phyloP scores from a whole-genome alignment of 2,329 filamentous ascomycete species.

The Epichloe hybrida region DNA sequence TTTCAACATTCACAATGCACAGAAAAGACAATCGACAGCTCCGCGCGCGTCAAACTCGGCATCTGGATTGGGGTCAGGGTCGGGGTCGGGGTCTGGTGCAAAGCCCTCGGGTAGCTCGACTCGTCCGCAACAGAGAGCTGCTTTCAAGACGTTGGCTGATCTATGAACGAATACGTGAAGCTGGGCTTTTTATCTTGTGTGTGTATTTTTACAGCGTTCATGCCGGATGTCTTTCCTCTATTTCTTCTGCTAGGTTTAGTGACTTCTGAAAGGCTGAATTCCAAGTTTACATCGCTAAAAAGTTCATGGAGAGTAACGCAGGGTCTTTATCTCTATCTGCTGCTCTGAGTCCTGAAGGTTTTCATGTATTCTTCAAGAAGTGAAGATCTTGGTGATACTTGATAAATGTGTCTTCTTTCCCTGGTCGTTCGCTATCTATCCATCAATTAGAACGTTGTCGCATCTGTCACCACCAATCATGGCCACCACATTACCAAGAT shows the following conservation, averaged over 20 bases:
- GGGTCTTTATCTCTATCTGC: too few species aligned
- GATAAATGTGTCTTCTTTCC: too few species aligned
- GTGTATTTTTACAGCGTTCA: not conserved
- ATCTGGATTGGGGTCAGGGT: not conserved
- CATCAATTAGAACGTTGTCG: not conserved
- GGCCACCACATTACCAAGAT: slow-evolving; percentile 5
- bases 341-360: too few species aligned
- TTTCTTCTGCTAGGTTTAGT: not conserved
- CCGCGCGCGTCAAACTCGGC: not conserved
- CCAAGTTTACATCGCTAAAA: not conserved
- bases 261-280: not conserved
- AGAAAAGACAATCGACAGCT: slow-evolving; percentile 1
- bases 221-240: not conserved
- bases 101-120: slow-evolving; percentile 13
- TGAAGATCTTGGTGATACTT: too few species aligned
- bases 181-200: not conserved
- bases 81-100: not conserved
- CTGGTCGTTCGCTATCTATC: too few species aligned
- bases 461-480: slow-evolving; percentile 6
- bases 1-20: slow-evolving; percentile 38
- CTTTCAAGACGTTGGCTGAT: slow-evolving; percentile 41
- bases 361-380: too few species aligned
- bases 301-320: too few species aligned
- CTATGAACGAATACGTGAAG: slow-evolving; percentile 15
- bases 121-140: slow-evolving; percentile 17